Percentiles rank a stretch among this genome's conserved stretches.
Evolutionary conservation across 2,329 filamentous ascomycete genomes (phyloP).

Genomic region (Cladophialophora chaetospira): DNA sequence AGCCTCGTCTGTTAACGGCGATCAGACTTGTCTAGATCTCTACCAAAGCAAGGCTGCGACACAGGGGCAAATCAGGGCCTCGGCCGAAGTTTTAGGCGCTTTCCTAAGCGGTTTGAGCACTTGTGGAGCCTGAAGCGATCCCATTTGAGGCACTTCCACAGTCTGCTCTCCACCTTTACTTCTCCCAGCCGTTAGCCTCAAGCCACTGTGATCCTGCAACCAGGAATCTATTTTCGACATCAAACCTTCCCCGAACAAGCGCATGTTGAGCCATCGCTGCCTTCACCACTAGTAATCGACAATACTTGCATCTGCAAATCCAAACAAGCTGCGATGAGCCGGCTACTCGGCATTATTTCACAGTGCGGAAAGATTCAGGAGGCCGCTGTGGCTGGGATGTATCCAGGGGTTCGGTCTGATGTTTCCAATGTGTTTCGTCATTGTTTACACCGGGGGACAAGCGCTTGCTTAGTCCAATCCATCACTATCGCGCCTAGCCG

Average conservation of each 20-base stretch:
- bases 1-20: background rate
- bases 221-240: conserved; percentile 8
- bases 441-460: background rate
- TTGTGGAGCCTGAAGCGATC: background rate
- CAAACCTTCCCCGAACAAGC: background rate
- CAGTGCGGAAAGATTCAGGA: conserved; percentile 4
- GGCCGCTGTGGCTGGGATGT: background rate
- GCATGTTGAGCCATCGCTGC: background rate
- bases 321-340: background rate
- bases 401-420: background rate
- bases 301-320: too few relatives aligned
- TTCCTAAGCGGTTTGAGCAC: background rate
- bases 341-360: conserved; percentile 4
- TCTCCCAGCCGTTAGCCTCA: background rate
- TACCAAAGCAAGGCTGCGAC: background rate
- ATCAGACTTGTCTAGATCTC: background rate
- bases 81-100: background rate
- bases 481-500: background rate
- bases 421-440: conserved; percentile 17
- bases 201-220: background rate
- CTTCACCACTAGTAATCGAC: background rate
- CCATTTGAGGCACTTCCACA: background rate
- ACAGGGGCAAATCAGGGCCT: background rate
- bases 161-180: background rate
- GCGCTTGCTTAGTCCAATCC: conserved; percentile 7